Percentiles rank a stretch among this genome's conserved stretches.
Conservation (phyloP, 2,329 filamentous ascomycete genomes). For the Aspergillaceae sp. region DNA sequence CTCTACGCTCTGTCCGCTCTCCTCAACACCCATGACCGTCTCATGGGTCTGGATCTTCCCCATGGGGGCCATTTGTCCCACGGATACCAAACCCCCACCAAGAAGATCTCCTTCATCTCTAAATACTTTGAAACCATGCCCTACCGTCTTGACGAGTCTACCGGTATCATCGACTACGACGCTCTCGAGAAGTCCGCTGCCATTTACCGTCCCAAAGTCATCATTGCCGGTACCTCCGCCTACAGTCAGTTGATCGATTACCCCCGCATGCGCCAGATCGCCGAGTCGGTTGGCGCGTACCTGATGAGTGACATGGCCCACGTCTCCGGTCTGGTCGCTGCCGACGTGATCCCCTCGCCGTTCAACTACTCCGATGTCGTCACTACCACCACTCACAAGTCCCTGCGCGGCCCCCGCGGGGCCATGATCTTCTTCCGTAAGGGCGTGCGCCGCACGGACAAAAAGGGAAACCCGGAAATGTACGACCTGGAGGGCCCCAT, state of each 20-base stretch:
- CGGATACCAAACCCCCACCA: conserved; percentile 91
- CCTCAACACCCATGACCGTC: conserved; percentile 86
- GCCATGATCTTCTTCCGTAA: conserved; percentile 99
- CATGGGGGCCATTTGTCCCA: conserved; percentile 93
- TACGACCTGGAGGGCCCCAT: conserved; percentile 95
- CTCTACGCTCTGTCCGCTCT: conserved; percentile 87
- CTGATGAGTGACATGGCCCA: conserved; percentile 97
- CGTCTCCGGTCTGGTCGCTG: conserved; percentile 91
- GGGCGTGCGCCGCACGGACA: conserved; percentile 84
- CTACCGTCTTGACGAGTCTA: conserved; percentile 68
- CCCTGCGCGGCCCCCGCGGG: conserved; percentile 88
- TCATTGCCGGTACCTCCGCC: conserved; percentile 92
- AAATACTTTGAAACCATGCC: conserved; percentile 99
- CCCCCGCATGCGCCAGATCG: conserved; percentile 88
- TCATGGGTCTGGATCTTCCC: conserved; percentile 94
- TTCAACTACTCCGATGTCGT: conserved; percentile 92
- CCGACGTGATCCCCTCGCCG: conserved; percentile 84
- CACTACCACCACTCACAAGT: conserved; percentile 98
- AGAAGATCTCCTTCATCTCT: conserved; percentile 95
- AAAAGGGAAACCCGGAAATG: conserved; percentile 78
- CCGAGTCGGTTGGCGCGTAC: conserved; percentile 87
- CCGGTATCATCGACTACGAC: conserved; percentile 96
- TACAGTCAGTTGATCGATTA: conserved; percentile 99
- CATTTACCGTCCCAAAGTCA: conserved; percentile 90
- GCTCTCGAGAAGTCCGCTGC: conserved; percentile 79